Conservation (phyloP, 2,329 filamentous ascomycete genomes). For the Ophiostoma populinum region DNA sequence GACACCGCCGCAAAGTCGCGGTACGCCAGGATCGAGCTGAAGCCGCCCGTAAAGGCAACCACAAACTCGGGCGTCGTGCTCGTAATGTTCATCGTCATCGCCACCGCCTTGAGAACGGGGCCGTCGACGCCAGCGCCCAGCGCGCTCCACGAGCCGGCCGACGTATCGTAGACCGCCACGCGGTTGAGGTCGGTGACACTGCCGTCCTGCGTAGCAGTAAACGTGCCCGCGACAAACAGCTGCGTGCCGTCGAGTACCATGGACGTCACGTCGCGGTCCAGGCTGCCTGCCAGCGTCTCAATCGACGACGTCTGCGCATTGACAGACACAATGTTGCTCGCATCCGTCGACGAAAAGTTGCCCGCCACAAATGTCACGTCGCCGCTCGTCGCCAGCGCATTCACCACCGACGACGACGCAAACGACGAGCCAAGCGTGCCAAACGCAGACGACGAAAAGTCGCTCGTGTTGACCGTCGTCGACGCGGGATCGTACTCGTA, state of each 20-base stretch:
- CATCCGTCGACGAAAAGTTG: constrained; percentile 55
- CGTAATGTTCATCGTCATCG: constrained; percentile 65
- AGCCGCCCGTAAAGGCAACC: constrained; percentile 65
- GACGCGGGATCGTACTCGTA: constrained; percentile 69
- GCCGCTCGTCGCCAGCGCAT: constrained; percentile 45
- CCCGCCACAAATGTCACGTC: constrained; percentile 62
- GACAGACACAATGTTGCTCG: constrained; percentile 64
- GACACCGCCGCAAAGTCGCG: constrained; percentile 40
- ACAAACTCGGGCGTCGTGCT: constrained; percentile 49
- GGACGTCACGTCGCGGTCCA: constrained; percentile 62
- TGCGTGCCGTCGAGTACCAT: constrained; percentile 49
- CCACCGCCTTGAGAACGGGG: constrained; percentile 54
- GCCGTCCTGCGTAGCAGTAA: constrained; percentile 53
- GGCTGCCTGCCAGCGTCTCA: constrained; percentile 48
- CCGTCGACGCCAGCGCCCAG: constrained; percentile 80
- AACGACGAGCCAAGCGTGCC: constrained; percentile 61
- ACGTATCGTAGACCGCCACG: constrained; percentile 58
- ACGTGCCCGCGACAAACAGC: constrained; percentile 72
- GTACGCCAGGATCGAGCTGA: constrained; percentile 55
- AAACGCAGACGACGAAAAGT: constrained; percentile 56
- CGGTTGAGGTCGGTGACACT: constrained; percentile 50
- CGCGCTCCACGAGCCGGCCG: constrained; percentile 53
- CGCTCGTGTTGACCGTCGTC: constrained; percentile 36
- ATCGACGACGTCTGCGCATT: constrained; percentile 42
- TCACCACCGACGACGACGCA: constrained; percentile 47